A percentile compares a stretch with the other conserved stretches of the same genome.
Evolutionary conservation across 257 asterid genomes (phyloP).

Genomic region (Ilex asprella): DNA sequence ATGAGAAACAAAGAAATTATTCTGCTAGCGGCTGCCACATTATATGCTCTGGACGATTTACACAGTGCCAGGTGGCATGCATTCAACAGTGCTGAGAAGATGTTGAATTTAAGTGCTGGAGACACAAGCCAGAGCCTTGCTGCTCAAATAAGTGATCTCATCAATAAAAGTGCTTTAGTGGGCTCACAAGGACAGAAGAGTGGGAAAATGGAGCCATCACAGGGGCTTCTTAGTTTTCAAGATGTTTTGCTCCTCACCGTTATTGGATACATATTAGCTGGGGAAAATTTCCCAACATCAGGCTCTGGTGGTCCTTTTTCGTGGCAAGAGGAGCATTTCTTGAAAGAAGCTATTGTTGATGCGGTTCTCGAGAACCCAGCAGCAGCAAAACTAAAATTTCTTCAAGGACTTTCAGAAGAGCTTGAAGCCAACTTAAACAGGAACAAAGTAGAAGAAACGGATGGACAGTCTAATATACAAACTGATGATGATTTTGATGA

Average conservation of each 20-base stretch:
- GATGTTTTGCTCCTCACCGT: conserved; percentile 77
- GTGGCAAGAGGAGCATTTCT: conserved; percentile 98
- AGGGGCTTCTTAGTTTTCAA: conserved; percentile 61
- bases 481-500: conserved; percentile 60
- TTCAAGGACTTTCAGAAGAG: conserved; percentile 64
- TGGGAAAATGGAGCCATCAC: conserved; percentile 27
- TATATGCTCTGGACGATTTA: conserved; percentile 56
- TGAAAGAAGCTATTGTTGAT: conserved; percentile 94
- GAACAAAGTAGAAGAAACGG: conserved; percentile 33
- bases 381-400: conserved; percentile 54
- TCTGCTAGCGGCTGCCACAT: conserved; percentile 78
- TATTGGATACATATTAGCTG: conserved; percentile 82
- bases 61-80: conserved; percentile 81
- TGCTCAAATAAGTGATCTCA: conserved; percentile 91
- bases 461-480: conserved; percentile 28
- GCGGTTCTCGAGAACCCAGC: conserved; percentile 82
- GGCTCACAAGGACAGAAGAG: conserved; percentile 38
- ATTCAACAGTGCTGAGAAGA: conserved; percentile 87
- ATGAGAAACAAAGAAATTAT: conserved; percentile 74
- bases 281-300: conserved; percentile 88
- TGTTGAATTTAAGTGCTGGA: conserved; percentile 79
- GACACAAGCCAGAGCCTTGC: conserved; percentile 97
- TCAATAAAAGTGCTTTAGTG: conserved; percentile 66
- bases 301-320: conserved; percentile 92
- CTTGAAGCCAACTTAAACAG: conserved; percentile 45